These are phyloP conservation scores for Pseudevernia furfuracea DNA, from an alignment of 495 filamentous ascomycete species.

Conservation along the genomic window DNA sequence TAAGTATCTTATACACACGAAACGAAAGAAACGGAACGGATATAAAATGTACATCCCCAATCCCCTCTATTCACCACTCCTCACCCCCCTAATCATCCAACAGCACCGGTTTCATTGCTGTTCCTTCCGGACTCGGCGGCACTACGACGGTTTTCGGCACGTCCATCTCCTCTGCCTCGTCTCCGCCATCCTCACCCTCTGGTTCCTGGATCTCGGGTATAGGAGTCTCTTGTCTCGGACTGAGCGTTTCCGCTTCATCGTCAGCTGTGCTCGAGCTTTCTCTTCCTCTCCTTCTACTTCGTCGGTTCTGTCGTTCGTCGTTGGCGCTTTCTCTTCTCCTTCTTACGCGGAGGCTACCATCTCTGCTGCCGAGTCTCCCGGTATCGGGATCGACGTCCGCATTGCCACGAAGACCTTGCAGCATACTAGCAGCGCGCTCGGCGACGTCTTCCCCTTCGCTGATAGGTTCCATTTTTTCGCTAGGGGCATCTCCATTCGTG, in stretches of 20 bases:
- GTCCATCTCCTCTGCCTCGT: constrained; percentile 22
- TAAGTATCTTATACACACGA: constrained; percentile 6
- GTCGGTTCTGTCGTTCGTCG: constrained; percentile 55
- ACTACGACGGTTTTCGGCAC: constrained; percentile 36
- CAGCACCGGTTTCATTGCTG: constrained; percentile 29
- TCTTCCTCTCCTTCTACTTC: constrained; percentile 42
- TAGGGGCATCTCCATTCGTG: constrained; percentile 23
- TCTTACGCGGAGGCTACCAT: constrained; percentile 45
- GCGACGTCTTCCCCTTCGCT: constrained; percentile 68
- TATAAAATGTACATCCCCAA: constrained; percentile 10
- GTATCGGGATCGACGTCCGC: constrained; percentile 46
- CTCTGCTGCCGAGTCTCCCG: constrained; percentile 44
- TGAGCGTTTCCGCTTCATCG: constrained; percentile 32
- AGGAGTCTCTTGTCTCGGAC: constrained; percentile 15
- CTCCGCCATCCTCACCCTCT: constrained; percentile 20
- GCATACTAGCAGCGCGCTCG: constrained; percentile 70
- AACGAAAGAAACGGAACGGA: not conserved
- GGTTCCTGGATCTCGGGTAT: constrained; percentile 29
- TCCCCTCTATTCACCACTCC: not conserved
- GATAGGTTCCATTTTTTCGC: constrained; percentile 37
- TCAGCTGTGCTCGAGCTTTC: constrained; percentile 39
- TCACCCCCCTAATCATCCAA: constrained; percentile 25
- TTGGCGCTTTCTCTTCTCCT: constrained; percentile 60
- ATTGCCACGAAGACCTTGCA: constrained; percentile 62
- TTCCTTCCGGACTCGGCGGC: constrained; percentile 39